These are phyloP conservation scores for Chaetomium sp. DNA, from an alignment of 2,329 filamentous ascomycete genomes.

Conservation along the genomic window DNA sequence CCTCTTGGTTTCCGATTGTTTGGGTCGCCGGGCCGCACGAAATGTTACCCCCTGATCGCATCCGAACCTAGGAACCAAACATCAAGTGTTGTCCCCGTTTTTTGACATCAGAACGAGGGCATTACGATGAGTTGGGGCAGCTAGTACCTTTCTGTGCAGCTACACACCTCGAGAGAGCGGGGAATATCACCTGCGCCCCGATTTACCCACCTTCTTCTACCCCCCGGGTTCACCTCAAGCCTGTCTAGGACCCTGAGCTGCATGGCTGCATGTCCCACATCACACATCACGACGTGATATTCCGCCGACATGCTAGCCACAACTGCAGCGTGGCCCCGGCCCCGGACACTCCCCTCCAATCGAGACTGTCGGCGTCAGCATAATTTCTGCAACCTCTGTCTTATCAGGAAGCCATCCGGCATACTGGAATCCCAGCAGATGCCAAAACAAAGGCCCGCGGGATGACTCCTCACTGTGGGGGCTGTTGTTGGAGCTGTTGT, in stretches of 20 bases:
- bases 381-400: constrained; percentile 19
- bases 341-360: constrained; percentile 24
- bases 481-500: background rate
- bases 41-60: background rate
- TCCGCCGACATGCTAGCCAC: constrained; percentile 11
- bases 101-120: background rate
- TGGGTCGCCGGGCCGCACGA: constrained; percentile 27
- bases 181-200: background rate
- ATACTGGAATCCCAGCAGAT: background rate
- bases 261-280: constrained; percentile 14
- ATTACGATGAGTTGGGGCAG: background rate
- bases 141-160: background rate
- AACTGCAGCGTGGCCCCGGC: constrained; percentile 19
- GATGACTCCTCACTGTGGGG: background rate
- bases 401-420: constrained; percentile 21
- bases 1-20: constrained; percentile 20
- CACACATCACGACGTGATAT: constrained; percentile 18
- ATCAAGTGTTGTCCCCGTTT: background rate
- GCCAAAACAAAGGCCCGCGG: background rate
- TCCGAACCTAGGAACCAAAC: background rate
- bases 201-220: background rate
- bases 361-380: constrained; percentile 5
- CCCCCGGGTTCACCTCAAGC: background rate
- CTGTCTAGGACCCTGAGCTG: too few relatives aligned
- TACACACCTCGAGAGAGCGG: background rate